Evolutionary conservation across 805 yeast genomes (phyloP).

Genomic region (Candida railenensis): DNA sequence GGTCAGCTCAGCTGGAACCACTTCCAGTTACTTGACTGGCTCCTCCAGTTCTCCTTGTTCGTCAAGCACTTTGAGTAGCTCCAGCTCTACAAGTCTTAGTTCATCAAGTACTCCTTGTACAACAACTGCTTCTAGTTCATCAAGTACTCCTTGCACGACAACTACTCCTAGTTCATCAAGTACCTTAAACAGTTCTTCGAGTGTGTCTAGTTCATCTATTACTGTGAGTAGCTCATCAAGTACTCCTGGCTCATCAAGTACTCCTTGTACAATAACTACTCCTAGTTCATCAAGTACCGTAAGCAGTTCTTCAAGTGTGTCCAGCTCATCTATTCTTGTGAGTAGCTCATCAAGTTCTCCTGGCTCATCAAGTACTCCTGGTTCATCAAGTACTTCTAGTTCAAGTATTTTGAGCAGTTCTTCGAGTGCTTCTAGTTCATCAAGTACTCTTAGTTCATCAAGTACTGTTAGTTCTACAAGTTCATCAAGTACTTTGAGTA

Average conservation of each 20-base stretch:
- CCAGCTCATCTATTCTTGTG: background rate
- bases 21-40: background rate
- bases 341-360: background rate
- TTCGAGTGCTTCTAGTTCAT: background rate
- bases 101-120: background rate
- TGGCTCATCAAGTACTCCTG: conserved; percentile 2
- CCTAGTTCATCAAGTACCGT: conserved; percentile 15
- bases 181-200: conserved; percentile 5
- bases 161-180: no score
- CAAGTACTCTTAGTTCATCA: conserved; percentile 3
- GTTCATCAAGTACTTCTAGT: background rate
- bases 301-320: conserved; percentile 4
- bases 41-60: background rate
- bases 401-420: background rate
- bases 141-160: conserved; percentile 2
- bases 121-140: background rate
- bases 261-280: conserved; percentile 20
- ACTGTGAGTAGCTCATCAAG: conserved; percentile 9
- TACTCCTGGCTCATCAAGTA: conserved; percentile 21
- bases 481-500: conserved; percentile 5
- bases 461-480: no score
- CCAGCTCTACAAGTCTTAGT: conserved; percentile 2
- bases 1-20: background rate
- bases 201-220: background rate
- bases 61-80: conserved; percentile 2